These are phyloP conservation scores for Dianthus caryophyllus DNA, from an alignment of 148 eudicot genomes.

Conservation along the genomic window DNA sequence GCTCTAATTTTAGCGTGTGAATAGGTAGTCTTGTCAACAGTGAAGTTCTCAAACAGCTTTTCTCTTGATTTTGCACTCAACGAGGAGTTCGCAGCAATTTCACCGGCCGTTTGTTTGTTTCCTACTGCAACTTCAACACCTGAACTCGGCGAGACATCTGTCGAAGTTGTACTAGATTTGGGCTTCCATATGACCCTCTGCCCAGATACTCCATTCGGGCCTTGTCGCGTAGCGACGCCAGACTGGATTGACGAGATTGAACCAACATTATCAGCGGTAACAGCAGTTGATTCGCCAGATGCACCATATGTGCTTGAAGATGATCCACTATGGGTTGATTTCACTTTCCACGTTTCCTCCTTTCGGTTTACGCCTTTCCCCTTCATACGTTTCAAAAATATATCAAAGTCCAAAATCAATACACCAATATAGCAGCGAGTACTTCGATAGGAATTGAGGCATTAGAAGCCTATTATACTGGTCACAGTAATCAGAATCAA, in stretches of 20 bases:
- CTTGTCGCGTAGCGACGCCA: constrained; percentile 30
- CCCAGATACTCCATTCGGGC: constrained; percentile 30
- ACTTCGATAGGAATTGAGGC: too few relatives aligned
- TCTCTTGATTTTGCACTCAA: constrained; percentile 36
- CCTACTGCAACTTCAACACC: constrained; percentile 18
- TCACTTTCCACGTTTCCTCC: constrained; percentile 49
- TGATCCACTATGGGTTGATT: constrained; percentile 36
- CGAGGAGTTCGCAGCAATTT: constrained; percentile 25
- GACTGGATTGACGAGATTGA: constrained; percentile 28
- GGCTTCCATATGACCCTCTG: constrained; percentile 51
- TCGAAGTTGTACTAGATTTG: constrained; percentile 47
- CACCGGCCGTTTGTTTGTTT: constrained; percentile 20
- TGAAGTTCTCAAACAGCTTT: constrained; percentile 57
- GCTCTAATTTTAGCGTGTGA: constrained; percentile 82
- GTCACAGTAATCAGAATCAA: not conserved
- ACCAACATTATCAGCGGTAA: constrained; percentile 22
- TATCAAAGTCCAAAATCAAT: not conserved
- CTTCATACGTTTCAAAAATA: constrained; percentile 28
- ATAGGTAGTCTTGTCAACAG: constrained; percentile 66
- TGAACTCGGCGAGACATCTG: constrained; percentile 34
- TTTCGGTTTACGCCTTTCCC: constrained; percentile 26
- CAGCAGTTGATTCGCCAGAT: constrained; percentile 26
- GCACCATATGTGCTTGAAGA: constrained; percentile 25
- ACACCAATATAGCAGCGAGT: not conserved
- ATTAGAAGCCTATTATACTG: not conserved